Evolutionary conservation across 495 filamentous ascomycete genomes (phyloP).

Genomic region (Trichoderma orchidacearum): DNA sequence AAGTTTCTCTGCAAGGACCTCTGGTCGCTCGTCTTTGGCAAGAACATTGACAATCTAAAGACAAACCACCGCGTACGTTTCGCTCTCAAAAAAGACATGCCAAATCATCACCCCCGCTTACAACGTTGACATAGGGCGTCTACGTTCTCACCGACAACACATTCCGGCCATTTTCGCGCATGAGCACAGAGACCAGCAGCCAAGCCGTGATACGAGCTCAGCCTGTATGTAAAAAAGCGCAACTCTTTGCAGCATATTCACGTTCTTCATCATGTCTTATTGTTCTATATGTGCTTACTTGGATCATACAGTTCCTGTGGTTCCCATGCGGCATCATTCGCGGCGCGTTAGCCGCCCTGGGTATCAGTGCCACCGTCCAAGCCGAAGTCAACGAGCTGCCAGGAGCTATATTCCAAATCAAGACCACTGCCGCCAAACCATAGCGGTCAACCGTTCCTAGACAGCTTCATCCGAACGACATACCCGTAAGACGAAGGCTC

Average conservation of each 20-base stretch:
- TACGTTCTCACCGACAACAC: conserved; percentile 92
- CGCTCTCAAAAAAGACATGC: not conserved
- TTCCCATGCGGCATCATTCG: conserved; percentile 88
- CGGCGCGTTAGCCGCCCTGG: conserved; percentile 77
- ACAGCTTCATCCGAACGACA: not conserved
- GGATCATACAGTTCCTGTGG: conserved; percentile 59
- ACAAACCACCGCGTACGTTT: conserved; percentile 76
- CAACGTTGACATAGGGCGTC: conserved; percentile 48
- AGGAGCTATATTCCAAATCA: conserved; percentile 89
- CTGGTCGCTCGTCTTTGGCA: conserved; percentile 86
- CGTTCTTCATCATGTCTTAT: not conserved
- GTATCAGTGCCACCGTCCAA: conserved; percentile 81
- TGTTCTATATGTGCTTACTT: not conserved
- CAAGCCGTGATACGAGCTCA: conserved; percentile 62
- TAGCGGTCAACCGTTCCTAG: conserved; percentile 1
- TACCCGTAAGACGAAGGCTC: conserved; percentile 2
- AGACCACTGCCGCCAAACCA: conserved; percentile 54
- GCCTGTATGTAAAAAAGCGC: conserved; percentile 43
- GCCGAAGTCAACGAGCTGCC: conserved; percentile 79
- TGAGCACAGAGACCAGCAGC: conserved; percentile 64
- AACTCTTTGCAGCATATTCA: not conserved
- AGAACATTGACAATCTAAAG: conserved; percentile 96
- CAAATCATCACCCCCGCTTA: not conserved
- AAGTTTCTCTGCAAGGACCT: conserved; percentile 98
- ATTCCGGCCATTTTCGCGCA: conserved; percentile 76